Base-by-base conservation (phyloP, 371 early-diverging fungal species). In the Smittium mucronatum region DNA sequence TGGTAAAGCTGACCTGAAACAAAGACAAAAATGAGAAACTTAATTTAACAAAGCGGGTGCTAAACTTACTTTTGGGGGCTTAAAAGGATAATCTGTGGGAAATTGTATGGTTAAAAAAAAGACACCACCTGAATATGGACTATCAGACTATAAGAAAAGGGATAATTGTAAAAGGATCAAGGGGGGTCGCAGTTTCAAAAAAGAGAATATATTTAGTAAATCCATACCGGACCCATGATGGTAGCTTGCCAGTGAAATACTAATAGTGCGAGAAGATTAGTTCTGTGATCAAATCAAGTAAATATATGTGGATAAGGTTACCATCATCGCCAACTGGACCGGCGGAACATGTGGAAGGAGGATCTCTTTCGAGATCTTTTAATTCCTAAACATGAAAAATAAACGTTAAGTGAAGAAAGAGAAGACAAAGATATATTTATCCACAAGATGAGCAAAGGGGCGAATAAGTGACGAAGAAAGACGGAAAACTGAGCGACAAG, bases 81-180 rank as follows among this genome's bases (percentile, higher is more conserved):
- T 97, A 88, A 98, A 99, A 61, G 99, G 99, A 77, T 99, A 99
- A 80, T 98, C 99, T 47, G 93, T 91, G 47, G 99, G 98, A 84
- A 99, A 97, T 78, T 92, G 93, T 80, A 99, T 98, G 64, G 90
- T 84, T 70, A 99, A 85, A 86, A 99, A 96, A 83, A 98, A 99
- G 64, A 95, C 92, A 74, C 99, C 99, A 70, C 85, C 85, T 75
- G 85, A 75, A 74, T 89, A 90, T 76, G 92, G 91, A 75, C 87
- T 85, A 71, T 87, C 87, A 64, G 77, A 11, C 83, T 83, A 80
- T 36, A 72, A 25, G 69, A 59, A 8, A 33, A 1, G 61, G 33
- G 47, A 69, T 30, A 68, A 36, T 33, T n/a, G 64, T 25, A 30
- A 64, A 67, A 77, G 21, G 67, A 28, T 70, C 36, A 36, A 61